phyloP scores from a whole-genome alignment of 805 yeast species.

The Ogataea nonfermentans region DNA sequence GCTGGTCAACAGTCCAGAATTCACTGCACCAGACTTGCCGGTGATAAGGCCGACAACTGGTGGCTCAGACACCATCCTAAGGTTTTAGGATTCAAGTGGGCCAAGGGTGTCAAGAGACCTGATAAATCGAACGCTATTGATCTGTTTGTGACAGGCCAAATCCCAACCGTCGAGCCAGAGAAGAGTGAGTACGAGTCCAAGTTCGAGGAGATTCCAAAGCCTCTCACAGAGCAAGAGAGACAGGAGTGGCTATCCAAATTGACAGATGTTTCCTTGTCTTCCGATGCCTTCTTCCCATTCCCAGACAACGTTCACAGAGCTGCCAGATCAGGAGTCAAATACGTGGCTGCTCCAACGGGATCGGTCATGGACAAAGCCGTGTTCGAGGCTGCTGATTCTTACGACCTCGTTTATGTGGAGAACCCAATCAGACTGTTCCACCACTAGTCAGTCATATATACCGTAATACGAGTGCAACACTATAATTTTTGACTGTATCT shows the following conservation, averaged over 20 bases:
- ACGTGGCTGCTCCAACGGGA: conserved; percentile 95
- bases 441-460: conserved; percentile 49
- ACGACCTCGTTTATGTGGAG: conserved; percentile 88
- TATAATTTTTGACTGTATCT: conserved; percentile 7
- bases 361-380: conserved; percentile 98
- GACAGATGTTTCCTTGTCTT: conserved; percentile 83
- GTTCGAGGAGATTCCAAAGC: conserved; percentile 79
- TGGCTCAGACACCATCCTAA: conserved; percentile 99
- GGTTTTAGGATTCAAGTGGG: conserved; percentile 93
- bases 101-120: conserved; percentile 96
- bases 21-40: conserved; percentile 98
- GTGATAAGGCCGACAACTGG: conserved; percentile 99
- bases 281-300: conserved; percentile 99
- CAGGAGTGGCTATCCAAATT: conserved; percentile 81
- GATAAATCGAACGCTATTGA: conserved; percentile 98
- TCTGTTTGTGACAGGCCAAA: conserved; percentile 85
- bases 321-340: conserved; percentile 93
- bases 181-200: conserved; percentile 87
- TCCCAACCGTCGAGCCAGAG: conserved; percentile 91
- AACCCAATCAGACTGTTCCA: conserved; percentile 98
- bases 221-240: conserved; percentile 80
- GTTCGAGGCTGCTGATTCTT: conserved; percentile 90
- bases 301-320: conserved; percentile 99
- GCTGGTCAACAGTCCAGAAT: conserved; percentile 99
- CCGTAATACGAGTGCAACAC: background rate